These are phyloP conservation scores for Phyllosticta citriasiana DNA, from an alignment of 2,329 filamentous ascomycete genomes.

Conservation along the genomic window DNA sequence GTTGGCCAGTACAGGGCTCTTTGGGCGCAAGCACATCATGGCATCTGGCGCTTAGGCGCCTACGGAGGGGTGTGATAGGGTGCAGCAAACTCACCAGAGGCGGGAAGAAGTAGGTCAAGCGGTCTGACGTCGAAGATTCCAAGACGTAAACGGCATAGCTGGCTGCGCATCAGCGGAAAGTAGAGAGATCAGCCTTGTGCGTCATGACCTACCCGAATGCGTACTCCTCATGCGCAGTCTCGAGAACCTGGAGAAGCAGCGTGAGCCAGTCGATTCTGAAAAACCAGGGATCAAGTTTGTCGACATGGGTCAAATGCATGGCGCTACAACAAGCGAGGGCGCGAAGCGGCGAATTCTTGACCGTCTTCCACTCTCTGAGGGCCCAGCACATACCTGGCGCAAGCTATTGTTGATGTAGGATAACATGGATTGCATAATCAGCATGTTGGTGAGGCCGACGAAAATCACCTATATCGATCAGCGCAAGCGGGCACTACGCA, in stretches of 20 bases:
- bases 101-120: conserved; percentile 39
- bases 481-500: conserved; percentile 14
- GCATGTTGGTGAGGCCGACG: conserved; percentile 65
- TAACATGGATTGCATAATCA: conserved; percentile 69
- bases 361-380: not conserved
- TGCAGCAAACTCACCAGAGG: conserved; percentile 32
- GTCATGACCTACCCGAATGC: conserved; percentile 57
- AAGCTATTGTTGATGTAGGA: conserved; percentile 71
- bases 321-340: not conserved
- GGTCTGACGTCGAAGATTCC: conserved; percentile 40
- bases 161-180: conserved; percentile 50
- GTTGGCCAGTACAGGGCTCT: not conserved
- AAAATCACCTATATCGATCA: conserved; percentile 50
- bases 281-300: not conserved
- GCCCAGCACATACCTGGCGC: conserved; percentile 37
- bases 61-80: not conserved
- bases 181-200: conserved; percentile 16
- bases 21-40: not conserved
- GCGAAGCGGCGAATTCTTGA: conserved; percentile 13
- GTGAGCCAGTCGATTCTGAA: conserved; percentile 23
- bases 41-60: conserved; percentile 7
- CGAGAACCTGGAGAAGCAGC: conserved; percentile 40
- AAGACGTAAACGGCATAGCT: conserved; percentile 47
- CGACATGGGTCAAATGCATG: not conserved
- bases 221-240: conserved; percentile 62